Evolutionary conservation across 2,329 filamentous ascomycete genomes (phyloP).

Genomic region (Hymenoscyphus linearis): DNA sequence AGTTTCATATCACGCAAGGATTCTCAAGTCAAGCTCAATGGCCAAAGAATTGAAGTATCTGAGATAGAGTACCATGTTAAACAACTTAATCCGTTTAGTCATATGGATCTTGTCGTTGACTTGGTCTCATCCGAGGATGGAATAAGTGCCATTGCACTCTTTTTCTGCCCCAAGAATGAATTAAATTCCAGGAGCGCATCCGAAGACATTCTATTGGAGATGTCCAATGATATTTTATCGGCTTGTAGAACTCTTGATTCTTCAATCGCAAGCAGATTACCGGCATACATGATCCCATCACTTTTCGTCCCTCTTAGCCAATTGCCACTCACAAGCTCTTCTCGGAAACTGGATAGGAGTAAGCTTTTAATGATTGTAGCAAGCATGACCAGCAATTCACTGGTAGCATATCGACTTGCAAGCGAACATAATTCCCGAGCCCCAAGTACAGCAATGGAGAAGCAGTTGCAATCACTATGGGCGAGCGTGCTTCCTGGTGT

Average conservation of each 20-base stretch:
- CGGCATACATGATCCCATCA: slow-evolving; percentile 33
- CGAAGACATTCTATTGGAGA: slow-evolving; percentile 4
- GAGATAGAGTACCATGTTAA: slow-evolving; percentile 36
- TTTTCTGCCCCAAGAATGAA: background rate
- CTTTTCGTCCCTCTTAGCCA: slow-evolving; percentile 28
- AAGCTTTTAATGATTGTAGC: slow-evolving; percentile 25
- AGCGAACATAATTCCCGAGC: background rate
- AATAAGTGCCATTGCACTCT: slow-evolving; percentile 4
- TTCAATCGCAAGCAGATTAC: slow-evolving; percentile 11
- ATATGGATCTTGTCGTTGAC: slow-evolving; percentile 5
- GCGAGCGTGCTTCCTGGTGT: slow-evolving; percentile 6
- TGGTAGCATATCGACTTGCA: slow-evolving; percentile 1
- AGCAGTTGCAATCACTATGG: slow-evolving; percentile 13
- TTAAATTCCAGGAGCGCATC: background rate
- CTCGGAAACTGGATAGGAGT: slow-evolving; percentile 34
- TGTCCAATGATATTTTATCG: background rate
- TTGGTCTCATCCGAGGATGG: slow-evolving; percentile 2
- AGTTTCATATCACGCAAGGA: slow-evolving; percentile 50
- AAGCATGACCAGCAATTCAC: background rate
- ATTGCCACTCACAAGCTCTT: slow-evolving; percentile 28
- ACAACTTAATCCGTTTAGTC: background rate
- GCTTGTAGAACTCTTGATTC: slow-evolving; percentile 6
- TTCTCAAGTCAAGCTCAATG: slow-evolving; percentile 45
- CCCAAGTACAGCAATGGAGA: slow-evolving; percentile 9
- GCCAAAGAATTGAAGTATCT: slow-evolving; percentile 42